These are phyloP conservation scores for Acorus calamus DNA, from an alignment of 106 monocot species.

Conservation along the genomic window DNA sequence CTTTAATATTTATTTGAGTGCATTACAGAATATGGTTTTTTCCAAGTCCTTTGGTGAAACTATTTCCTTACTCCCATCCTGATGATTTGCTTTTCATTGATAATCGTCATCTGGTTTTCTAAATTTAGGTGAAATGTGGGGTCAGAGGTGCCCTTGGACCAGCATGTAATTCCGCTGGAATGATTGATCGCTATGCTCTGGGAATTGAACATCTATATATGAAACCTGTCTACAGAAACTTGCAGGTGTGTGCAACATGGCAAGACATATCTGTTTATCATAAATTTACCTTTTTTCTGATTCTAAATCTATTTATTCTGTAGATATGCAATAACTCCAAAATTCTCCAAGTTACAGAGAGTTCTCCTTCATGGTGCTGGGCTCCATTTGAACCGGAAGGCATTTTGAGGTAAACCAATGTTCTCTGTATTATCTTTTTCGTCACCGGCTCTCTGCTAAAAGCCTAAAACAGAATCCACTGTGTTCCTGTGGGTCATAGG, in stretches of 20 bases:
- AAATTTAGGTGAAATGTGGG: constrained; percentile 45
- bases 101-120: background rate
- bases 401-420: constrained; percentile 33
- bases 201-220: constrained; percentile 61
- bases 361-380: constrained; percentile 41
- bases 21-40: no score
- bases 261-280: background rate
- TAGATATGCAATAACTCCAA: constrained; percentile 39
- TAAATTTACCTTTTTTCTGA: constrained; percentile 2
- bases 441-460: no score
- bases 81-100: no score
- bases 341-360: constrained; percentile 8
- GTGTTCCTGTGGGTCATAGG: no score
- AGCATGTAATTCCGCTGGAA: constrained; percentile 62
- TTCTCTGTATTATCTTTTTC: background rate
- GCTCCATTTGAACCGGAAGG: constrained; percentile 79
- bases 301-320: constrained; percentile 7
- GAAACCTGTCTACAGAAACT: constrained; percentile 51
- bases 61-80: no score
- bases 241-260: constrained; percentile 28
- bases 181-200: constrained; percentile 61
- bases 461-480: no score
- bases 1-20: no score
- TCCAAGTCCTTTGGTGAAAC: no score
- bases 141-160: constrained; percentile 73